phyloP scores from a whole-genome alignment of 768 basidiomycete genomes.

The Chalciporus piperatus region DNA sequence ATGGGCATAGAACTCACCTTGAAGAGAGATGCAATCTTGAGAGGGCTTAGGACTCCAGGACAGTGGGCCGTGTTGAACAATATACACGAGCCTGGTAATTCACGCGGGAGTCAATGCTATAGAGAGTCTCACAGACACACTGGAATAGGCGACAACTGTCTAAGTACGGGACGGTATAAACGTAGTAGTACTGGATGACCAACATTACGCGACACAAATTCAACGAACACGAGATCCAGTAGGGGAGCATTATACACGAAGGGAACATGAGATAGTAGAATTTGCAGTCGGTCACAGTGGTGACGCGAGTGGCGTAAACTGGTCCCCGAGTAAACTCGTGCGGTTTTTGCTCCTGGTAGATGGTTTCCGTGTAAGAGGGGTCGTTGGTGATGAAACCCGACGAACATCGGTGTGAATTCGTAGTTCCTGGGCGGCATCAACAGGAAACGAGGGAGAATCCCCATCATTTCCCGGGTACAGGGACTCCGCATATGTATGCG shows the following conservation, averaged over 20 bases:
- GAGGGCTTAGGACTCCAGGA: too few relatives aligned
- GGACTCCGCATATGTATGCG: slow-evolving; percentile 33
- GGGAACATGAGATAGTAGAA: slow-evolving; percentile 2
- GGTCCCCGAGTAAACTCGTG: slow-evolving; percentile 40
- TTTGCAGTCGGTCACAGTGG: slow-evolving; percentile 8
- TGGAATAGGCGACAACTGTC: too few relatives aligned
- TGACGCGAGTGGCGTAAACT: slow-evolving; percentile 18
- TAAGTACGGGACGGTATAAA: background rate
- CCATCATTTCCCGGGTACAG: slow-evolving; percentile 33
- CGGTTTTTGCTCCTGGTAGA: slow-evolving; percentile 57
- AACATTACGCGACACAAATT: background rate
- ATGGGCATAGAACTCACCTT: too few relatives aligned
- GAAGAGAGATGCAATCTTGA: too few relatives aligned
- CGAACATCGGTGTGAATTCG: slow-evolving; percentile 39
- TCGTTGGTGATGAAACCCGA: slow-evolving; percentile 24
- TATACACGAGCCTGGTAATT: too few relatives aligned
- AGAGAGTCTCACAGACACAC: too few relatives aligned
- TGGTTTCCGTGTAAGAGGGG: slow-evolving; percentile 67
- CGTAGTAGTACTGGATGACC: background rate
- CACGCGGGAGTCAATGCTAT: too few relatives aligned
- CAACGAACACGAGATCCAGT: background rate
- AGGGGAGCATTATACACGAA: slow-evolving; percentile 2
- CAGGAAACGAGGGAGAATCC: slow-evolving; percentile 24
- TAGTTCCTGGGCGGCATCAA: slow-evolving; percentile 33
- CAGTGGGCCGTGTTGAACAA: too few relatives aligned